Percentiles rank a stretch among this genome's conserved stretches.
phyloP scores from a whole-genome alignment of 495 filamentous ascomycete genomes.

The Penicillium tannophilum region DNA sequence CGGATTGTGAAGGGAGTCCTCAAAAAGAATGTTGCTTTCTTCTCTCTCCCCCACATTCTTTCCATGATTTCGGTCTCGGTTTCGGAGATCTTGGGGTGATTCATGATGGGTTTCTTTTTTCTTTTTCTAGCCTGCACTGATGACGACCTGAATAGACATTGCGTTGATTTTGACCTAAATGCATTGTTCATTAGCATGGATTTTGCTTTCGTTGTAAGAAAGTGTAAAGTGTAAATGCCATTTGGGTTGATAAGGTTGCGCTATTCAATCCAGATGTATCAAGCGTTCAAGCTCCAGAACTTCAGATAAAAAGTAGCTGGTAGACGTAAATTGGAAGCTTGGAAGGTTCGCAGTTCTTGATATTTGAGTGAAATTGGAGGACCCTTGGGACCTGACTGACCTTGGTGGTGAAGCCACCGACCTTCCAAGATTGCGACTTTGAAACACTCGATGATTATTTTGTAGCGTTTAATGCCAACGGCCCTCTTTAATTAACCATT shows the following conservation, averaged over 20 bases:
- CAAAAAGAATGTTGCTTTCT: constrained; percentile 6
- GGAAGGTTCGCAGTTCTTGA: background rate
- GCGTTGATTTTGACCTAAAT: constrained; percentile 26
- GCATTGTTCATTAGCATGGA: constrained; percentile 23
- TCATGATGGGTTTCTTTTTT: constrained; percentile 19
- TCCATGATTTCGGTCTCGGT: constrained; percentile 5
- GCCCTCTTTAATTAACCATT: too few relatives aligned
- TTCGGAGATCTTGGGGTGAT: constrained; percentile 17
- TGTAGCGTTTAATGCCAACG: too few relatives aligned
- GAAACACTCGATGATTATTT: too few relatives aligned
- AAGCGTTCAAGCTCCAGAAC: too few relatives aligned
- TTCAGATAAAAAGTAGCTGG: background rate
- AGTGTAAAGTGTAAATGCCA: background rate
- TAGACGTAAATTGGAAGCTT: background rate
- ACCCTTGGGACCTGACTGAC: constrained; percentile 1
- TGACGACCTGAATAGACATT: constrained; percentile 36
- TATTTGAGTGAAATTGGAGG: background rate
- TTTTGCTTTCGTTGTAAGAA: background rate
- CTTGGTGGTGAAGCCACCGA: constrained; percentile 3
- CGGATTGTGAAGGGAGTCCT: constrained; percentile 7
- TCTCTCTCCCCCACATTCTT: constrained; percentile 7
- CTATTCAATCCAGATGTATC: background rate
- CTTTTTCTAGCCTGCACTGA: constrained; percentile 33
- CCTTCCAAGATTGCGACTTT: background rate
- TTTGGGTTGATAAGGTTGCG: background rate